Evolutionary conservation across 768 basidiomycete species (phyloP).

Genomic region (Macrolepiota dolichaula): DNA sequence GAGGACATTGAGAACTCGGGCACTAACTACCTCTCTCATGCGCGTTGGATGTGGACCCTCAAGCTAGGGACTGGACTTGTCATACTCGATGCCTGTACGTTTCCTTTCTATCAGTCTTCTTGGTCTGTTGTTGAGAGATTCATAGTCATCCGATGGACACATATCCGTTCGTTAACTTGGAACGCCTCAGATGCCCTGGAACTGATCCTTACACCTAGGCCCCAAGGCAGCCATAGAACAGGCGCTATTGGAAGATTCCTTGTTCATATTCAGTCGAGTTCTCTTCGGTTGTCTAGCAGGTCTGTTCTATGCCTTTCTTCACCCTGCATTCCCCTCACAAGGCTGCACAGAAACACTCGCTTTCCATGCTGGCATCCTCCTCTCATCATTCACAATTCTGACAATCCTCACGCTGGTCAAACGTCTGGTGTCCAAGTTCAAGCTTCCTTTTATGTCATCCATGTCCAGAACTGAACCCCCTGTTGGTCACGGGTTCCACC

Average conservation of each 20-base stretch:
- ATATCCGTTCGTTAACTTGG: conserved; percentile 45
- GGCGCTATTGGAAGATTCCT: conserved; percentile 53
- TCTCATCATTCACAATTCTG: conserved; percentile 54
- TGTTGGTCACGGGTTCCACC: conserved; percentile 65
- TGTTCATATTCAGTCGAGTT: conserved; percentile 51
- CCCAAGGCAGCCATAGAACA: conserved; percentile 30
- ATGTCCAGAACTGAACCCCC: conserved; percentile 31
- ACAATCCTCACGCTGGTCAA: conserved; percentile 24
- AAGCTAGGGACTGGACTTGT: conserved; percentile 58
- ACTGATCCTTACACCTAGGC: conserved; percentile 25
- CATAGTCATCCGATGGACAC: conserved; percentile 76
- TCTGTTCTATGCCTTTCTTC: conserved; percentile 19
- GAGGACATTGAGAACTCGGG: neutral
- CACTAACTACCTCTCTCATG: neutral
- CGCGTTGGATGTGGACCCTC: conserved; percentile 55
- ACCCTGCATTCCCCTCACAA: neutral
- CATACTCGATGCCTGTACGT: conserved; percentile 71
- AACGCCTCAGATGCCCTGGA: neutral
- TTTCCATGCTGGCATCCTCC: conserved; percentile 67
- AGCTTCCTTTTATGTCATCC: conserved; percentile 5
- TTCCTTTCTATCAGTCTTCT: conserved; percentile 8
- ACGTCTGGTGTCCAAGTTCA: neutral
- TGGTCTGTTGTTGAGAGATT: neutral
- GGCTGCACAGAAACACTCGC: conserved; percentile 60
- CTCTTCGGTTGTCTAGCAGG: conserved; percentile 65